These are phyloP conservation scores for Calonectria multiphialidica DNA, from an alignment of 2,329 filamentous ascomycete genomes.

Conservation along the genomic window DNA sequence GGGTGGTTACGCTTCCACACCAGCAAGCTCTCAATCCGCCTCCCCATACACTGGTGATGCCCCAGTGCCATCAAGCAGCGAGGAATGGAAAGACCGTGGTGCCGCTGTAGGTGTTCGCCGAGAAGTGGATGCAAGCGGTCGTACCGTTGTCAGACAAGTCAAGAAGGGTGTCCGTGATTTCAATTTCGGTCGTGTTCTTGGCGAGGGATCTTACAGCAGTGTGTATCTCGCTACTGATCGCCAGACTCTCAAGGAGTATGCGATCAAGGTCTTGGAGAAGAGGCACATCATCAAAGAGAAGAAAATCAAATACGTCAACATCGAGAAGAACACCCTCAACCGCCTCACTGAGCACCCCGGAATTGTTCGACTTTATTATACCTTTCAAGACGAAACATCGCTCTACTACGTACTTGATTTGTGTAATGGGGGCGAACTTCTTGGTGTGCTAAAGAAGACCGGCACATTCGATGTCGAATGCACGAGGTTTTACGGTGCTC, in stretches of 20 bases:
- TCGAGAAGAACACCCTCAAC: constrained; percentile 98
- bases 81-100: constrained; percentile 96
- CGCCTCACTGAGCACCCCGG: constrained; percentile 96
- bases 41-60: constrained; percentile 54
- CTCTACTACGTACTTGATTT: constrained; percentile 97
- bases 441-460: constrained; percentile 94
- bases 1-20: constrained; percentile 61
- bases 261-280: constrained; percentile 98
- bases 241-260: constrained; percentile 94
- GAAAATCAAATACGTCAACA: constrained; percentile 99
- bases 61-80: constrained; percentile 70
- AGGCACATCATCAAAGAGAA: constrained; percentile 99
- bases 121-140: constrained; percentile 88
- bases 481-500: constrained; percentile 91
- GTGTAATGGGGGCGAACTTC: constrained; percentile 89
- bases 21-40: constrained; percentile 38
- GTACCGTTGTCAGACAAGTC: constrained; percentile 83
- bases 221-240: constrained; percentile 94
- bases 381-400: constrained; percentile 96
- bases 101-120: constrained; percentile 87
- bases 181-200: constrained; percentile 88
- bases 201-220: constrained; percentile 98
- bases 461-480: constrained; percentile 96
- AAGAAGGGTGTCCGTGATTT: constrained; percentile 99
- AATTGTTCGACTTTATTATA: constrained; percentile 97